Conservation (phyloP, 2,329 filamentous ascomycete species). For the Cercospora canescens region DNA sequence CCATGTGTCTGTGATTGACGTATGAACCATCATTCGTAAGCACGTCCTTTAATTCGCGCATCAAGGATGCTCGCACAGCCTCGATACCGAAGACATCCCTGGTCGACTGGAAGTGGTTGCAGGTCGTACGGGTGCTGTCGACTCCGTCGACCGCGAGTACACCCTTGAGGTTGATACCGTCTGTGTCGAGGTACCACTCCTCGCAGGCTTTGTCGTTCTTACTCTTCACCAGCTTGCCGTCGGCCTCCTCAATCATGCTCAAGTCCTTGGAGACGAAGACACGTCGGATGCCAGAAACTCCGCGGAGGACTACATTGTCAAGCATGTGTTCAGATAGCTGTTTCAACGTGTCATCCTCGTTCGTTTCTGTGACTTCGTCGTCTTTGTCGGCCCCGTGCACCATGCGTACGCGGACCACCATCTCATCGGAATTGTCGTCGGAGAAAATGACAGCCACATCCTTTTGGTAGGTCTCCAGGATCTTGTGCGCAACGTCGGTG, state of each 20-base stretch:
- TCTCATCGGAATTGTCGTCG: constrained; percentile 95
- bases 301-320: constrained; percentile 86
- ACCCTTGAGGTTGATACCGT: constrained; percentile 80
- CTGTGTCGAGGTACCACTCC: constrained; percentile 96
- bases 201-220: constrained; percentile 75
- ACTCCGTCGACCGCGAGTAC: constrained; percentile 87
- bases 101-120: constrained; percentile 93
- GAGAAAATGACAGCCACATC: constrained; percentile 94
- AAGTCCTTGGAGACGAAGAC: constrained; percentile 88
- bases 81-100: constrained; percentile 96
- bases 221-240: constrained; percentile 72
- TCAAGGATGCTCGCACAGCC: constrained; percentile 80
- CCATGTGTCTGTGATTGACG: constrained; percentile 97
- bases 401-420: constrained; percentile 82
- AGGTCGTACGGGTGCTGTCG: constrained; percentile 81
- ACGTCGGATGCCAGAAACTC: constrained; percentile 83
- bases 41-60: constrained; percentile 87
- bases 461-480: constrained; percentile 83
- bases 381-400: constrained; percentile 53
- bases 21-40: constrained; percentile 98
- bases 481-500: constrained; percentile 83
- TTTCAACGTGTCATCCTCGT: constrained; percentile 89
- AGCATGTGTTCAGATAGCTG: constrained; percentile 87
- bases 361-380: constrained; percentile 59
- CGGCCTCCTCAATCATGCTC: constrained; percentile 64